phyloP scores from a whole-genome alignment of 768 basidiomycete genomes.

The Sarcomyxa edulis region DNA sequence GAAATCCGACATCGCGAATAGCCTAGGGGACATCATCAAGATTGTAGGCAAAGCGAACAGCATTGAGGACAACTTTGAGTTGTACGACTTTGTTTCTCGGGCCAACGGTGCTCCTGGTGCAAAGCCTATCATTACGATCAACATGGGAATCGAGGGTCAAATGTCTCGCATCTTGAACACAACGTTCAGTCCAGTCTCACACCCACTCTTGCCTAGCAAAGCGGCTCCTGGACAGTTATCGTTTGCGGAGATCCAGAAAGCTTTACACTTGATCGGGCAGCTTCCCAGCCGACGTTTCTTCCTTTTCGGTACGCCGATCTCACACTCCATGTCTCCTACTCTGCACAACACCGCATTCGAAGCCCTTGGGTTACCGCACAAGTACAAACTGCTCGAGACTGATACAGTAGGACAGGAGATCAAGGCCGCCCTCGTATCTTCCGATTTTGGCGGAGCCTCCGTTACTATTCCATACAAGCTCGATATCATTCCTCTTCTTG shows the following conservation, averaged over 20 bases:
- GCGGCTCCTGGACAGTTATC: slow-evolving; percentile 95
- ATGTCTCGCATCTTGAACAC: slow-evolving; percentile 84
- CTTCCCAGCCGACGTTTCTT: slow-evolving; percentile 72
- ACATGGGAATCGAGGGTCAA: slow-evolving; percentile 88
- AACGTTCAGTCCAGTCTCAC: slow-evolving; percentile 87
- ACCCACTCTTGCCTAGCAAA: slow-evolving; percentile 76
- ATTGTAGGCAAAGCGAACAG: slow-evolving; percentile 80
- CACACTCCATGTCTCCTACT: slow-evolving; percentile 86
- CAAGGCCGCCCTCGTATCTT: slow-evolving; percentile 51
- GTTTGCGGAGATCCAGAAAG: slow-evolving; percentile 79
- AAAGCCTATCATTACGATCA: slow-evolving; percentile 91
- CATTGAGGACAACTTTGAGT: slow-evolving; percentile 72
- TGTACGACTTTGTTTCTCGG: slow-evolving; percentile 65
- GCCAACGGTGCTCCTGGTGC: slow-evolving; percentile 34
- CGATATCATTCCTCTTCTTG: slow-evolving; percentile 80
- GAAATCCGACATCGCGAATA: slow-evolving; percentile 61
- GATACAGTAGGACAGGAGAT: slow-evolving; percentile 59
- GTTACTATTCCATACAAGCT: slow-evolving; percentile 97
- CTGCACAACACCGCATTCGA: slow-evolving; percentile 89
- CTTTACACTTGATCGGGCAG: slow-evolving; percentile 75
- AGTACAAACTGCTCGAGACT: slow-evolving; percentile 78
- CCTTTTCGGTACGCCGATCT: slow-evolving; percentile 87
- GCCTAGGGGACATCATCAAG: slow-evolving; percentile 86
- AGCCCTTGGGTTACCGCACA: slow-evolving; percentile 77
- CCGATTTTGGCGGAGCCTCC: slow-evolving; percentile 90